Evolutionary conservation across 495 filamentous ascomycete genomes (phyloP).

Genomic region (Pseudomonodictys pantanalensis): DNA sequence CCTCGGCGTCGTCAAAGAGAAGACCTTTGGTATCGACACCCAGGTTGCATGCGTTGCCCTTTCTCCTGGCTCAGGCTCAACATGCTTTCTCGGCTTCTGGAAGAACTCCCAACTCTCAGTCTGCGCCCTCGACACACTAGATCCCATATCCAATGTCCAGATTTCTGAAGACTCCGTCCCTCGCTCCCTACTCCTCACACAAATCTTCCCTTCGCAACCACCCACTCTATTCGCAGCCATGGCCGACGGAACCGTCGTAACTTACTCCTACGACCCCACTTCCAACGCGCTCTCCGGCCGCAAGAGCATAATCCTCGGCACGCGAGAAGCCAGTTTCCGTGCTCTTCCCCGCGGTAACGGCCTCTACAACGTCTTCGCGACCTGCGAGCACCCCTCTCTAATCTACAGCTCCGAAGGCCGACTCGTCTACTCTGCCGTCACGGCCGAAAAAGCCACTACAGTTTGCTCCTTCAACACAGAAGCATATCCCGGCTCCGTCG

Average conservation of each 20-base stretch:
- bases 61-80: slow-evolving; percentile 45
- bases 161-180: slow-evolving; percentile 61
- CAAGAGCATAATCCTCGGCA: slow-evolving; percentile 82
- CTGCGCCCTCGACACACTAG: slow-evolving; percentile 60
- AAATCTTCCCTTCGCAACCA: slow-evolving; percentile 59
- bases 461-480: slow-evolving; percentile 79
- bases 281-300: slow-evolving; percentile 62
- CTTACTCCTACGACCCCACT: slow-evolving; percentile 65
- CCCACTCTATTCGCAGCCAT: slow-evolving; percentile 88
- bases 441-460: slow-evolving; percentile 76
- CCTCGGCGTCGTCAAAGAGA: slow-evolving; percentile 54
- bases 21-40: slow-evolving; percentile 59
- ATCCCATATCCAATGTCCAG: slow-evolving; percentile 59
- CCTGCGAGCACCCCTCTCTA: slow-evolving; percentile 87
- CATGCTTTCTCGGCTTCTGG: slow-evolving; percentile 83
- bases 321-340: slow-evolving; percentile 76
- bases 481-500: slow-evolving; percentile 76
- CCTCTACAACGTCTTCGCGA: slow-evolving; percentile 82
- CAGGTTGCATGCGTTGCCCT: slow-evolving; percentile 84
- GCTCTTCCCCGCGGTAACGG: slow-evolving; percentile 63
- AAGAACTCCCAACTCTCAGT: slow-evolving; percentile 56
- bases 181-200: slow-evolving; percentile 72
- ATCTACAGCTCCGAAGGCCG: slow-evolving; percentile 87
- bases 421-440: slow-evolving; percentile 92
- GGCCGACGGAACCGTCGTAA: slow-evolving; percentile 89